Base-by-base conservation (phyloP, 1,139 yeast species). In the Yamadazyma atmosphaerica region DNA sequence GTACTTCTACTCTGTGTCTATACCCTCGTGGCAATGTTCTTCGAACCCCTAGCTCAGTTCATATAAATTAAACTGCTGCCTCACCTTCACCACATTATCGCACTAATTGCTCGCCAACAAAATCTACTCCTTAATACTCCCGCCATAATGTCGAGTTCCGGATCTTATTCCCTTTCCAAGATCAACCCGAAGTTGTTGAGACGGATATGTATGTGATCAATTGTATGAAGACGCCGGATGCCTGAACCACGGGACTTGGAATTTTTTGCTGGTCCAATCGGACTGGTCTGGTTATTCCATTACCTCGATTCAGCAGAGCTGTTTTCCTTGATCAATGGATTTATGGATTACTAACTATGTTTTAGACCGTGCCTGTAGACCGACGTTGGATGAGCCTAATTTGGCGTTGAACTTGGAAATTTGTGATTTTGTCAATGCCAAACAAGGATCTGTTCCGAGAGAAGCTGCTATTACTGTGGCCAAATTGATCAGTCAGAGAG, bases 381-480 rank as follows among this genome's bases (percentile, higher is more conserved):
- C 95, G 33, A 74, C 92, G 2, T 70, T 86, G 40, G 74, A 77
- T 38, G 97, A 90, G 63, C 98, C 98, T 6, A 92, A 92, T 56
- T 73, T 90, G 45, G 87, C 90, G 2, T 68, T 89, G 48, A 92
- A 90, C 60, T 68, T 92, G 51, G 98, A 92, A 57, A 90, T 92
- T 45, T 92, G 98, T 47, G 99, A 92, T 62, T 76, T 85, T 53
- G 83, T 92, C 61, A 92, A 92, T 59, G 90, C 86, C 43, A 92
- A 92, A 58, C 95, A 90, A 63, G 98, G 96, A 14, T 77, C 82
- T 15, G 74, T 87, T 12, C 96, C 98, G 3, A 76, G 97, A 46
- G 97, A 90, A 55, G 98, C 98, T 2, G 95, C 96, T 4, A 76
- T 83, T 48, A 84, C 92, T n/a, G 83, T 90, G 43, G 98, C 85